Evolutionary conservation across 306 rosid species (phyloP), one percentile per base, ranked within the genome.

Genomic region (Mimosa pudica): DNA sequence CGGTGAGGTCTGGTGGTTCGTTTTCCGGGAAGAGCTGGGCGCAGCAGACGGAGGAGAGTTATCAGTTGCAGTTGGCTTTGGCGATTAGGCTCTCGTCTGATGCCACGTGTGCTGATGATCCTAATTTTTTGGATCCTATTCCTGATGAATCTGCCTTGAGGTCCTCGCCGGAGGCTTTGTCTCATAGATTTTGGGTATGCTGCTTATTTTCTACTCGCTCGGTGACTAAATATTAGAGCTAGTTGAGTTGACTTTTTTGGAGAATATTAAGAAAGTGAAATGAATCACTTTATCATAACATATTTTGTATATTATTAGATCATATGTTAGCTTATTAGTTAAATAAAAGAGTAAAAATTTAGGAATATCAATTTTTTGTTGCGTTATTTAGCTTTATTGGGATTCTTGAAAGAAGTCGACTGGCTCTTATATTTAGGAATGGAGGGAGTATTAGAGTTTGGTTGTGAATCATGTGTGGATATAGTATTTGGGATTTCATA

Each of bases 11-110:
- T 3, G 86, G 84, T 2, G 88, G 90, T 4, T 86, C 91, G 32
- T 88, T 80, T 0, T 85, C 46, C 0, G 78, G 88, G 72, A 92
- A 89, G 92, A 90, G 94, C 86, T 92, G 96, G 97, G 97, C 96
- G 70, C 97, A 89, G 89, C 97, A 92, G 83, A 90, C 92, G 54
- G 94, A 90, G 88, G 97, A 92, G 92, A 88, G 94, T 77, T 92
- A 92, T 81, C 97, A 89, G 72, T 82, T 92, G 64, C 97, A 92
- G 89, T 55, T 86, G 75, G 96, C 96, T 70, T 76, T 92, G 86
- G 97, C 97, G 47, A 84, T 92, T 52, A 83, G 97, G 78, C 86
- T 92, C 49, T 88, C 94, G 1, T 89, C 90, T 2, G 93, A 88
- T 54, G 97, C 97, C 6, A 88, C 94, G 0, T 88, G 97, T 60